A percentile compares a stretch with the other conserved stretches of the same genome.
phyloP scores from a whole-genome alignment of 345 rosid genomes.

The Rhodamnia rubescens region DNA sequence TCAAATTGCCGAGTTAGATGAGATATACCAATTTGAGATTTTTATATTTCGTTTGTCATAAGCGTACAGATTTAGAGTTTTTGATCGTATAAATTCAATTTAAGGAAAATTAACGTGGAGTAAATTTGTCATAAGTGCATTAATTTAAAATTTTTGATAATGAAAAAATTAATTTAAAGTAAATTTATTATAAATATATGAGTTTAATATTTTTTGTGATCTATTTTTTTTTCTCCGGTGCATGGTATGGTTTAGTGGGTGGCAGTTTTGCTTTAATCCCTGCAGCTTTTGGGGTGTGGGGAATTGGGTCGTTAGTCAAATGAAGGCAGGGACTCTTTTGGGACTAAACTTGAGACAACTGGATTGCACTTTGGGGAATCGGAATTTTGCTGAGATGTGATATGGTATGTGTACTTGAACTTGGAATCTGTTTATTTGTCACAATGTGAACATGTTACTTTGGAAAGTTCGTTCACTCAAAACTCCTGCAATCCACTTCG shows the following conservation, averaged over 20 bases:
- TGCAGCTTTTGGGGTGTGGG: neutral
- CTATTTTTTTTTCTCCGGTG: neutral
- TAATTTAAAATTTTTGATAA: too few relatives aligned
- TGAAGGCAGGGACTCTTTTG: neutral
- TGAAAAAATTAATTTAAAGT: too few relatives aligned
- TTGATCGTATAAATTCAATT: too few relatives aligned
- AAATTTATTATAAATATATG: too few relatives aligned
- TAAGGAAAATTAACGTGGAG: too few relatives aligned
- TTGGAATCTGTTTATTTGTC: too few relatives aligned
- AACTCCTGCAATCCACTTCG: neutral
- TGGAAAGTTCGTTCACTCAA: neutral
- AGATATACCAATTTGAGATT: too few relatives aligned
- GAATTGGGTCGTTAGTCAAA: neutral
- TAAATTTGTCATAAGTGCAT: too few relatives aligned
- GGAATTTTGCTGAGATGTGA: neutral
- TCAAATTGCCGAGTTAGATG: too few relatives aligned
- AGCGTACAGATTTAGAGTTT: fast-evolving
- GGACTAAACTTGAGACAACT: neutral
- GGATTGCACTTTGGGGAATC: neutral
- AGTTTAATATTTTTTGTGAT: too few relatives aligned
- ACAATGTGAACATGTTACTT: neutral
- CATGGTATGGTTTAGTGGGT: neutral
- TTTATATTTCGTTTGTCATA: too few relatives aligned
- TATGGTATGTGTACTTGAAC: neutral
- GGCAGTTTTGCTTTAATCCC: neutral